These are phyloP conservation scores for Aphanomyces euteiches DNA, from an alignment of 352 stramenopile genomes.

Conservation along the genomic window DNA sequence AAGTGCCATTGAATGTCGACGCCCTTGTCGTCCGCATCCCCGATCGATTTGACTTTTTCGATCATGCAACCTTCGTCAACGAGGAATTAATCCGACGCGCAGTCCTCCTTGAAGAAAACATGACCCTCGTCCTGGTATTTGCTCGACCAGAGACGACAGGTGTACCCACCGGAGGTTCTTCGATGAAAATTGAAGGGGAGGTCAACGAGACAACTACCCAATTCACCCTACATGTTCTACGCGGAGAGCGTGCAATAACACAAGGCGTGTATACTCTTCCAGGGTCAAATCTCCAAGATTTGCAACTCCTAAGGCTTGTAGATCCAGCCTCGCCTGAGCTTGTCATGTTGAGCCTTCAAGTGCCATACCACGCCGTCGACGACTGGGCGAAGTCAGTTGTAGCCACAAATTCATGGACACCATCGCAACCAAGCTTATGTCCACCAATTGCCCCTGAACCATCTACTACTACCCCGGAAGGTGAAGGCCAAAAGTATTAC, in stretches of 20 bases:
- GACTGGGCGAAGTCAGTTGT: conserved; percentile 2
- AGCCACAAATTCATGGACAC: neutral
- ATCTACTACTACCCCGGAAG: neutral
- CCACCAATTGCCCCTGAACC: conserved; percentile 5
- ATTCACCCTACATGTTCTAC: conserved; percentile 10
- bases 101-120: conserved; percentile 65
- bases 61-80: conserved; percentile 60
- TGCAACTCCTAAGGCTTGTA: neutral
- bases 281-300: neutral
- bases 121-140: conserved; percentile 77
- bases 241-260: neutral
- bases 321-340: neutral
- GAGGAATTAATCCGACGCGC: conserved; percentile 62
- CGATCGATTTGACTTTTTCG: conserved; percentile 52
- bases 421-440: neutral
- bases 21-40: conserved; percentile 67
- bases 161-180: neutral
- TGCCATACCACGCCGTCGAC: conserved; percentile 20
- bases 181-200: neutral
- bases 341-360: neutral
- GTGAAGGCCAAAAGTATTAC: neutral
- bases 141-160: conserved; percentile 46
- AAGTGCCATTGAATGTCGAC: conserved; percentile 60
- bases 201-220: neutral
- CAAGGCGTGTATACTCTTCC: neutral